Evolutionary conservation across 805 yeast genomes (phyloP).

Genomic region (Saturnispora ahearnii): DNA sequence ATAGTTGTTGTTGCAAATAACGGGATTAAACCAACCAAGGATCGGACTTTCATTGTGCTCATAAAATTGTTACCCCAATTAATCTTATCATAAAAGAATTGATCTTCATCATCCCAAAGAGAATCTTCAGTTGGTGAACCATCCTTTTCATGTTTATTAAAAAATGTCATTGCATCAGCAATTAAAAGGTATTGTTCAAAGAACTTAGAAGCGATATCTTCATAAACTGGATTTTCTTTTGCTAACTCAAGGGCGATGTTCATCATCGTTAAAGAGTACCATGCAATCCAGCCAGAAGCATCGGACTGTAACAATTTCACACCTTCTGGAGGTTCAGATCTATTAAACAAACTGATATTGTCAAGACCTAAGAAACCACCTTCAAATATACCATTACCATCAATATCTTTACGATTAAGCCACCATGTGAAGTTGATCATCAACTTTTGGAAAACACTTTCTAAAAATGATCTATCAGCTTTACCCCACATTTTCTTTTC

Average conservation of each 20-base stretch:
- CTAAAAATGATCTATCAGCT: slow-evolving; percentile 75
- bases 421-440: slow-evolving; percentile 92
- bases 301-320: slow-evolving; percentile 89
- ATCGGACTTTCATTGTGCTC: slow-evolving; percentile 72
- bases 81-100: slow-evolving; percentile 86
- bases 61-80: slow-evolving; percentile 63
- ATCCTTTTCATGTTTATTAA: slow-evolving; percentile 29
- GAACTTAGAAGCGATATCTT: slow-evolving; percentile 88
- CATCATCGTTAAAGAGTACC: slow-evolving; percentile 82
- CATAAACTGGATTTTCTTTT: slow-evolving; percentile 75
- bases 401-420: slow-evolving; percentile 85
- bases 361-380: slow-evolving; percentile 93
- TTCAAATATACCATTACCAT: slow-evolving; percentile 83
- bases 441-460: slow-evolving; percentile 86
- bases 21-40: slow-evolving; percentile 87
- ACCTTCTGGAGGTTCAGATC: slow-evolving; percentile 93
- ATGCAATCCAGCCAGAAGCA: slow-evolving; percentile 97
- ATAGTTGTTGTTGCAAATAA: slow-evolving; percentile 80
- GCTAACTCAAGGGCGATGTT: slow-evolving; percentile 88
- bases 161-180: slow-evolving; percentile 87
- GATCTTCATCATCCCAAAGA: slow-evolving; percentile 83
- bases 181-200: slow-evolving; percentile 87
- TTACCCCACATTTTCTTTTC: slow-evolving; percentile 79
- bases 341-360: slow-evolving; percentile 84
- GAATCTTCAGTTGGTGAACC: slow-evolving; percentile 42